Percentiles rank a stretch among this genome's conserved stretches.
Conservation (phyloP, 2,329 filamentous ascomycete species). For the Byssoonygena ceratinophila region DNA sequence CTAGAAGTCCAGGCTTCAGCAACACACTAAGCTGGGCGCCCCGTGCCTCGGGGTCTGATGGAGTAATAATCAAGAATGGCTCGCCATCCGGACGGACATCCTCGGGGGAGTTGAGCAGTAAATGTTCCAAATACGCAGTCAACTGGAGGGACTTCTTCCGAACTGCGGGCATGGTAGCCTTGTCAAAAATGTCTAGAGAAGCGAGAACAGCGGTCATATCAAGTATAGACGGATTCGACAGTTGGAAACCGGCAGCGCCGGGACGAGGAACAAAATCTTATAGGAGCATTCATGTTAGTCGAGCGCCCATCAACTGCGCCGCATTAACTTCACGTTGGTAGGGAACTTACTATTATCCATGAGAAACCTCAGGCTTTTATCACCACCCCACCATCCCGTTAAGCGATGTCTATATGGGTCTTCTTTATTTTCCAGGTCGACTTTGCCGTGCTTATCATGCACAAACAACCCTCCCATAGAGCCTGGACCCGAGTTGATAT, state of each 20-base stretch:
- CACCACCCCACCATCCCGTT: conserved; percentile 77
- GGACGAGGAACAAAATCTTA: conserved; percentile 59
- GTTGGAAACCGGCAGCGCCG: conserved; percentile 70
- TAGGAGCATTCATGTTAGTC: neutral
- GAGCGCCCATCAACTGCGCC: conserved; percentile 6
- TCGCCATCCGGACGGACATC: conserved; percentile 24
- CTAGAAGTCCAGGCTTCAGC: conserved; percentile 57
- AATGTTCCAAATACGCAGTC: conserved; percentile 64
- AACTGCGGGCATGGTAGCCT: conserved; percentile 58
- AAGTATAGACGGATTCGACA: conserved; percentile 73
- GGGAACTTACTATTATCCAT: conserved; percentile 57
- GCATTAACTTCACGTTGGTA: neutral
- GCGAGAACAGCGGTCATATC: conserved; percentile 66
- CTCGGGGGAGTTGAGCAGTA: conserved; percentile 40
- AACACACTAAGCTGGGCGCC: conserved; percentile 71
- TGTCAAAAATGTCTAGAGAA: conserved; percentile 61
- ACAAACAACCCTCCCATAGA: conserved; percentile 72
- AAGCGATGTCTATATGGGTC: conserved; percentile 54
- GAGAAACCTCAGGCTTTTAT: conserved; percentile 63
- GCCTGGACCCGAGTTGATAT: conserved; percentile 77
- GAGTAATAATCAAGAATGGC: conserved; percentile 57
- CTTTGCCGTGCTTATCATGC: conserved; percentile 57
- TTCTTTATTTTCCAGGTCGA: conserved; percentile 30
- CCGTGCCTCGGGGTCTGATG: conserved; percentile 54
- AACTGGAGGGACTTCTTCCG: conserved; percentile 60